Evolutionary conservation across 768 basidiomycete species (phyloP).

Genomic region (Psilocybe azurescens): DNA sequence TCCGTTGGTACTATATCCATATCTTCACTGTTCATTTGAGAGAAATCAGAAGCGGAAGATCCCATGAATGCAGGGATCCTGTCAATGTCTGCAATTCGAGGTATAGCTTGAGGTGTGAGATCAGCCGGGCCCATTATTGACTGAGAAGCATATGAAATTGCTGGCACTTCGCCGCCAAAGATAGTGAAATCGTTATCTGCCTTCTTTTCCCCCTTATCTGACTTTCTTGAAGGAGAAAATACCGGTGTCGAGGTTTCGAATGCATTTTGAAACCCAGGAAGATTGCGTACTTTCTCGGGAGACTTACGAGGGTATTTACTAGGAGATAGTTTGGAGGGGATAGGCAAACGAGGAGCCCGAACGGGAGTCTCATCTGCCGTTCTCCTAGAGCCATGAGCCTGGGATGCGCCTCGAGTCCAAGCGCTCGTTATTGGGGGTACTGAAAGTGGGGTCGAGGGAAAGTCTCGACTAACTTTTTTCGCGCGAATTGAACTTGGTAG

Average conservation of each 20-base stretch:
- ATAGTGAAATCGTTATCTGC: conserved; percentile 15
- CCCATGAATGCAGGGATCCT: conserved; percentile 1
- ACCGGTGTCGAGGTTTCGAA: conserved; percentile 48
- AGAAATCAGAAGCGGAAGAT: background rate
- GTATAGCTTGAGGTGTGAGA: background rate
- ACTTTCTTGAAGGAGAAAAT: conserved; percentile 27
- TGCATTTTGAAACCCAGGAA: conserved; percentile 62
- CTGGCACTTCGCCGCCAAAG: conserved; percentile 13
- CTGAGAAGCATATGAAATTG: conserved; percentile 17
- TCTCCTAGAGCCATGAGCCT: conserved; percentile 31
- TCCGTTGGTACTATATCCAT: conserved; percentile 42
- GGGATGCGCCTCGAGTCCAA: conserved; percentile 32
- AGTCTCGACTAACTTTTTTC: conserved; percentile 40
- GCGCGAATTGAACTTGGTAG: conserved; percentile 50
- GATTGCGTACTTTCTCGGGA: conserved; percentile 39
- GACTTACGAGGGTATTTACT: conserved; percentile 31
- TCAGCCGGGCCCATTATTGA: conserved; percentile 9
- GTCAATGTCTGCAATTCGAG: background rate
- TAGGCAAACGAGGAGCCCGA: conserved; percentile 36
- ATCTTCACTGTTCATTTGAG: conserved; percentile 27
- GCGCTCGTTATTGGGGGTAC: conserved; percentile 44
- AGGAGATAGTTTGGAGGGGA: conserved; percentile 27
- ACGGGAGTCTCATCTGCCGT: conserved; percentile 41
- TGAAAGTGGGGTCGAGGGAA: conserved; percentile 44
- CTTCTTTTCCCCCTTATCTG: conserved; percentile 29